Conservation (phyloP, 805 yeast genomes). For the Cyberlindnera japonica region DNA sequence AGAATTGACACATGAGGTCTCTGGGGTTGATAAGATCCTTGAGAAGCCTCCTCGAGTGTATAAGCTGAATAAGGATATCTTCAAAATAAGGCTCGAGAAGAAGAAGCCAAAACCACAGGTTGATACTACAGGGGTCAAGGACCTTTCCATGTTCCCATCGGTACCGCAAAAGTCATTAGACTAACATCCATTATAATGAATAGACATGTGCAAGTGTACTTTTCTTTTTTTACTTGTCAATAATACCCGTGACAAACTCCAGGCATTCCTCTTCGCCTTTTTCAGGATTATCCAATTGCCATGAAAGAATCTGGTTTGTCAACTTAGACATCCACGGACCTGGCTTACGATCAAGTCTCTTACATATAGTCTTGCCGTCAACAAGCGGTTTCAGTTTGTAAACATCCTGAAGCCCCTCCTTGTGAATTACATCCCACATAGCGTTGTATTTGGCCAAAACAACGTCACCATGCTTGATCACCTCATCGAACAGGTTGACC, state of each 20-base stretch:
- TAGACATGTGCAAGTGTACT: too few relatives aligned
- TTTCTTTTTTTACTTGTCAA: too few relatives aligned
- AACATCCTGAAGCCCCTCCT: constrained; percentile 28
- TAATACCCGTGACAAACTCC: constrained; percentile 32
- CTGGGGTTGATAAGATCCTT: constrained; percentile 21
- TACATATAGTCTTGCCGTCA: constrained; percentile 69
- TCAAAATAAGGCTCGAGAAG: constrained; percentile 34
- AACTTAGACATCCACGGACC: constrained; percentile 82
- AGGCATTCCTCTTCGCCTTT: constrained; percentile 53
- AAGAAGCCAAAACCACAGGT: constrained; percentile 15
- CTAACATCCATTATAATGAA: background rate
- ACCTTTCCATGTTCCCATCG: constrained; percentile 33
- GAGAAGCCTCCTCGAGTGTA: constrained; percentile 33
- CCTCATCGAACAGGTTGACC: constrained; percentile 23
- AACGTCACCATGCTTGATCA: constrained; percentile 3
- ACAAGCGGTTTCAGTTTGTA: constrained; percentile 58
- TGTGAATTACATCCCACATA: constrained; percentile 15
- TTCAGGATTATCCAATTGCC: constrained; percentile 78
- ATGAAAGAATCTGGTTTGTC: constrained; percentile 52
- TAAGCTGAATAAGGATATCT: constrained; percentile 38
- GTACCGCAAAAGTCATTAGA: constrained; percentile 19
- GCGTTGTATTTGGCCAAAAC: constrained; percentile 13
- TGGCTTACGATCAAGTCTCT: constrained; percentile 53
- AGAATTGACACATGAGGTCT: constrained; percentile 9
- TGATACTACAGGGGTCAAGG: constrained; percentile 27